phyloP scores from a whole-genome alignment of 1,284 basidiomycete species.

The Farysia itapuensis region DNA sequence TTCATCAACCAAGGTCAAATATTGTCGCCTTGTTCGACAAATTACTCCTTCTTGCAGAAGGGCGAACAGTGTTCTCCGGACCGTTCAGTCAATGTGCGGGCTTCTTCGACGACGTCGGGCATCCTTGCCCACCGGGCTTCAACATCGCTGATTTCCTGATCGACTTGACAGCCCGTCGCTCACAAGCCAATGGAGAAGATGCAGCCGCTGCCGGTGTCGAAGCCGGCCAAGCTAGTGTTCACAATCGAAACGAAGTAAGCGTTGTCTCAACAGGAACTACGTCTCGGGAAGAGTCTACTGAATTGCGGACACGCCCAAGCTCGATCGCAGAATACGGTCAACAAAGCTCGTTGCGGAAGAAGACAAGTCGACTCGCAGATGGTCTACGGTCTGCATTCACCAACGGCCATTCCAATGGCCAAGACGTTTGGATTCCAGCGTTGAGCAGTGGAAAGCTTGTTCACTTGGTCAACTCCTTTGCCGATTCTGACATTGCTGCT shows the following conservation, averaged over 20 bases:
- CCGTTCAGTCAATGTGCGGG: conserved; percentile 73
- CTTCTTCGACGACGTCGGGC: conserved; percentile 78
- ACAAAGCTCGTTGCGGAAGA: conserved; percentile 54
- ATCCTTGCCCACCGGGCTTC: conserved; percentile 87
- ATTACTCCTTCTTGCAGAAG: conserved; percentile 76
- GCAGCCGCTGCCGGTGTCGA: conserved; percentile 10
- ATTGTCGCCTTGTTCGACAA: conserved; percentile 95
- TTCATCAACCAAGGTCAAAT: conserved; percentile 97
- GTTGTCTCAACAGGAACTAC: conserved; percentile 21
- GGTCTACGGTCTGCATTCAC: conserved; percentile 62
- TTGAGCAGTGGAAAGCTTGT: conserved; percentile 65
- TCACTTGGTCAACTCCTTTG: conserved; percentile 74
- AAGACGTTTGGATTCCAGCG: conserved; percentile 55
- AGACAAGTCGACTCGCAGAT: conserved; percentile 76
- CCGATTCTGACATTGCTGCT: conserved; percentile 70
- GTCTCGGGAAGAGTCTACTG: conserved; percentile 60
- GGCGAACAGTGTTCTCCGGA: conserved; percentile 74
- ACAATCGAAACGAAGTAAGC: conserved; percentile 13
- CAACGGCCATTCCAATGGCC: conserved; percentile 62
- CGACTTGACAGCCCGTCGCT: conserved; percentile 36
- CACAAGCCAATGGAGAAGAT: neutral
- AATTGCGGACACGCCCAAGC: conserved; percentile 64
- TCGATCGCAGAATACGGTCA: conserved; percentile 66
- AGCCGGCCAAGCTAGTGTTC: conserved; percentile 1
- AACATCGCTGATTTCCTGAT: conserved; percentile 79